phyloP scores from a whole-genome alignment of 257 asterid genomes.

The Nicotiana obtusifolia region DNA sequence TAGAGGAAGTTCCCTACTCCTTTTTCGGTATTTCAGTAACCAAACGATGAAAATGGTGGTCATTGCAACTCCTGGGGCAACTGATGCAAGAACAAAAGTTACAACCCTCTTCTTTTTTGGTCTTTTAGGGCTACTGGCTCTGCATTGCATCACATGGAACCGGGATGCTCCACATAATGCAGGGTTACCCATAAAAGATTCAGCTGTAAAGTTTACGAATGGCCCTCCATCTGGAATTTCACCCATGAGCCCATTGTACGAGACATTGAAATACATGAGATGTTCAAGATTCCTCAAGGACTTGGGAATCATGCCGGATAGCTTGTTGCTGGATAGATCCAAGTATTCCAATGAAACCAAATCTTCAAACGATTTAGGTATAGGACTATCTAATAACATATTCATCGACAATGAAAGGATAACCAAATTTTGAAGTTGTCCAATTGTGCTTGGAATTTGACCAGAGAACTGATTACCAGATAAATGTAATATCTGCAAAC shows the following conservation, averaged over 20 bases:
- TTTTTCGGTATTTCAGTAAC: neutral
- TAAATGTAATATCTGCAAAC: neutral
- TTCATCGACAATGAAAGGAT: conserved; percentile 13
- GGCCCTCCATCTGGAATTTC: conserved; percentile 17
- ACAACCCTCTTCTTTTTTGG: neutral
- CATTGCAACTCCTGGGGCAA: neutral
- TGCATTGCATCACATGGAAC: neutral
- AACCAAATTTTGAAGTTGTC: conserved; percentile 12
- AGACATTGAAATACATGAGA: conserved; percentile 12
- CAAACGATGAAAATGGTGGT: neutral
- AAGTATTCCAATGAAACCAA: conserved; percentile 2
- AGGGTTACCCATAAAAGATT: conserved; percentile 10
- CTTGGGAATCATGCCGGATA: conserved; percentile 6
- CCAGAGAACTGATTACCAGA: conserved; percentile 15
- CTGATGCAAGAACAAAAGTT: conserved; percentile 2
- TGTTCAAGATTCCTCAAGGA: neutral
- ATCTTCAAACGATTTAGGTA: conserved; percentile 15
- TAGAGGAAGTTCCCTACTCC: neutral
- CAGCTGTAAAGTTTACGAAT: conserved; percentile 4
- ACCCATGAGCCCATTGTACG: conserved; percentile 9
- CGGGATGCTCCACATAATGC: conserved; percentile 10
- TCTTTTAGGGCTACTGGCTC: neutral
- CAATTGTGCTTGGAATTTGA: conserved; percentile 14
- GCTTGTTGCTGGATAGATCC: conserved; percentile 9
- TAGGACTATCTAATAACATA: conserved; percentile 11